Evolutionary conservation across 306 rosid species (phyloP).

Genomic region (Lithocarpus polystachyus): DNA sequence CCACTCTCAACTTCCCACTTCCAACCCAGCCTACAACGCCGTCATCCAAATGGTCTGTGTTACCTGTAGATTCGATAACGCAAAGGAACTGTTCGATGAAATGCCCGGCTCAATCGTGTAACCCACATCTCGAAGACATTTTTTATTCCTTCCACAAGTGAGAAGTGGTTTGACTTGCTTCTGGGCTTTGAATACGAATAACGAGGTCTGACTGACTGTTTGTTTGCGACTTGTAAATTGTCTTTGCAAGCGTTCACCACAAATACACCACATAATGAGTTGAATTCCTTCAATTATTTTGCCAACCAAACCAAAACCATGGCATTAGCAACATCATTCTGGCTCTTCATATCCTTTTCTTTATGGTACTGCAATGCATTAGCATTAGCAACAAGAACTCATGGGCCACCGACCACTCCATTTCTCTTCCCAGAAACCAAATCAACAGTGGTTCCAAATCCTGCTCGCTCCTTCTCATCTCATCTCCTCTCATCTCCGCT

Average conservation of each 20-base stretch:
- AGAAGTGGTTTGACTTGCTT: neutral
- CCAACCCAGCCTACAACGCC: neutral
- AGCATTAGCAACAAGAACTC: neutral
- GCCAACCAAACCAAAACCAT: neutral
- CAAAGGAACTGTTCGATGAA: neutral
- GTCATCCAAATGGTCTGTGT: fast-evolving
- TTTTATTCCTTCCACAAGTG: too few relatives aligned
- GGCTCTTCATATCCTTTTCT: neutral
- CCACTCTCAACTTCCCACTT: neutral
- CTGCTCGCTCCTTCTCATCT: slow-evolving; percentile 62
- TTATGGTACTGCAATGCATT: neutral
- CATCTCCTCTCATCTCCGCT: slow-evolving; percentile 57
- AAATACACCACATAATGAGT: too few relatives aligned
- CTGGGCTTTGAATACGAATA: neutral
- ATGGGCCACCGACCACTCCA: slow-evolving; percentile 26
- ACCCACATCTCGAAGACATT: too few relatives aligned
- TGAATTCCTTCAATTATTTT: neutral
- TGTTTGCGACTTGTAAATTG: neutral
- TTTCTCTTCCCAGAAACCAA: slow-evolving; percentile 54
- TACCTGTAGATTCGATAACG: too few relatives aligned
- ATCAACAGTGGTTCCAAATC: slow-evolving; percentile 74
- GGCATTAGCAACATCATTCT: neutral
- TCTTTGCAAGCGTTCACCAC: too few relatives aligned
- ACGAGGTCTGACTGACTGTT: neutral
- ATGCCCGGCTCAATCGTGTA: neutral